phyloP scores from a whole-genome alignment of 2,329 filamentous ascomycete genomes.

The Kalmusia sp. region DNA sequence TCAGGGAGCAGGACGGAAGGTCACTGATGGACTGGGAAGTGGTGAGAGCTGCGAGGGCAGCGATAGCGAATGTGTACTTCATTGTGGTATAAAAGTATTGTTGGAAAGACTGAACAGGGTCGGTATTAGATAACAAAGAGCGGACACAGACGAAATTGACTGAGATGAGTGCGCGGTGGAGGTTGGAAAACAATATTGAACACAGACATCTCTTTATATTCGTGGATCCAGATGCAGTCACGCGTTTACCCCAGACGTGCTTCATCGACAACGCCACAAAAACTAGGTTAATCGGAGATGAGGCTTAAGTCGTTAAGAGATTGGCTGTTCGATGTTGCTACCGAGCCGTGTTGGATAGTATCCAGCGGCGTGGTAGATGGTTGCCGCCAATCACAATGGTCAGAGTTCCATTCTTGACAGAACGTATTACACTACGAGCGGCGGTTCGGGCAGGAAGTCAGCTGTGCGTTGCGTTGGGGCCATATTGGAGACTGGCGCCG shows the following conservation, averaged over 20 bases:
- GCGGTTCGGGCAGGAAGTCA: not conserved
- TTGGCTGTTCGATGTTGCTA: not conserved
- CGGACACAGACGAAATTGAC: constrained; percentile 2
- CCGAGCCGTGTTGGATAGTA: not conserved
- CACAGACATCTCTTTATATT: constrained; percentile 1
- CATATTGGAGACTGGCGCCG: not conserved
- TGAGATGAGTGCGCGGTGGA: not conserved
- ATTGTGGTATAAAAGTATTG: constrained; percentile 19
- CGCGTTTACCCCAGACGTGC: not conserved
- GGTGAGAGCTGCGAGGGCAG: constrained; percentile 47
- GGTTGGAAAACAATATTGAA: not conserved
- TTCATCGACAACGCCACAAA: not conserved
- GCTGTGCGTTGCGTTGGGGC: not conserved
- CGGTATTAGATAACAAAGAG: constrained; percentile 1
- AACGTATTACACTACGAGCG: not conserved
- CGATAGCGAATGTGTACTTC: constrained; percentile 32
- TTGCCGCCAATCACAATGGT: not conserved
- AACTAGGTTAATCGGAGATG: constrained; percentile 1
- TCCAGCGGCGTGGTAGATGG: not conserved
- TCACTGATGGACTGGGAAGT: constrained; percentile 48
- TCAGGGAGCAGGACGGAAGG: constrained; percentile 52
- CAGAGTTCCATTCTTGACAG: not conserved
- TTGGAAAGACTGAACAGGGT: constrained; percentile 11
- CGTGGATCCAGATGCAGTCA: not conserved
- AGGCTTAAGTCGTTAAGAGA: not conserved